Evolutionary conservation across 441 rosid species (phyloP), one percentile per base, ranked within the genome.

Genomic region (Syzygium malaccense): DNA sequence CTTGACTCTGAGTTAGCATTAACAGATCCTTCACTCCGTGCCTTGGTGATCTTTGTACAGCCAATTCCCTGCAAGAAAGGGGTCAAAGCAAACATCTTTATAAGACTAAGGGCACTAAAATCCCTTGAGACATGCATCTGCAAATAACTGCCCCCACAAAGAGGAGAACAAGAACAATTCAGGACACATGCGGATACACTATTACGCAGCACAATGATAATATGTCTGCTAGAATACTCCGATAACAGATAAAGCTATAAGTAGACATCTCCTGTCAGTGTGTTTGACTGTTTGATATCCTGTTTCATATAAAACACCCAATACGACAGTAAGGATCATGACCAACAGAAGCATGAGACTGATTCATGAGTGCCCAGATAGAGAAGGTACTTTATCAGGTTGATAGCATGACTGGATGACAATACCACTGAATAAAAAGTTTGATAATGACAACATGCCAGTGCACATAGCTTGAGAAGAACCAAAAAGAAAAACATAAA

Each of bases 31-130:
- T 95, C 98, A 75, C 89, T 93, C 90, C 90, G 92, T 88, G 95
- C 95, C 93, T 95, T 96, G 48, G 96, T 94, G 90, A 98, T 95
- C 92, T 98, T 98, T 85, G 99, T 96, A 87, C 99, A 98, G 88
- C 98, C 99, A 90, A 98, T 96, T 92, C 99, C 99, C 97, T 95
- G 91, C 85, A 92, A 68, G 88, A 56, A 64, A 48, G 48, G 32
- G 90, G 87, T 75, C 51, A 75, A 75, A 75, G 83, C 51, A 1
- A 75, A 41, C 83, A 75, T 41, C n/a, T 41, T 41, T 23, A 75
- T 13, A 41, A 75, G 83, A 75, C n/a, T 28, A 23, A 75, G 49
- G 49, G 83, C 83, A 75, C 51, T 75, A 55, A 85, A 85, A 55
- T 55, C 86, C 48, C 64, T 19, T 11, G 4, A 85, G 86, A 85